Evolutionary conservation across 306 rosid species (phyloP).

Genomic region (Dicorynia guianensis): DNA sequence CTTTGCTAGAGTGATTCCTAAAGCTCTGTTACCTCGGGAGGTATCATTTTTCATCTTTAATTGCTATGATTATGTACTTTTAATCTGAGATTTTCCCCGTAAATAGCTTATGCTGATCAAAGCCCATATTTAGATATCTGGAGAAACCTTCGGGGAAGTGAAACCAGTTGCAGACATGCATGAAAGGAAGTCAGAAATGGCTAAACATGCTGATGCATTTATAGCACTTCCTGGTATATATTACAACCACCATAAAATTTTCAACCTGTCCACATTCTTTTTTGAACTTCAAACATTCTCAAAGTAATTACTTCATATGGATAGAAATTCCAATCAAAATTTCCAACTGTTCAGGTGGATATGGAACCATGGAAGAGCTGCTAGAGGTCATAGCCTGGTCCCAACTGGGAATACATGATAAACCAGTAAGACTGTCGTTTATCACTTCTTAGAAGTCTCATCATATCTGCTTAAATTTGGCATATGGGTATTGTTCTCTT

Average conservation of each 20-base stretch:
- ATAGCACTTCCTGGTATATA: slow-evolving; percentile 59
- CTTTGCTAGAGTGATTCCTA: slow-evolving; percentile 65
- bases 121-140: slow-evolving; percentile 51
- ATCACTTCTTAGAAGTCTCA: background rate
- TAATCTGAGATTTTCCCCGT: slow-evolving; percentile 8
- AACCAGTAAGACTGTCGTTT: slow-evolving; percentile 31
- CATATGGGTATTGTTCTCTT: background rate
- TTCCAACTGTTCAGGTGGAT: slow-evolving; percentile 32
- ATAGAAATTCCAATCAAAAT: background rate
- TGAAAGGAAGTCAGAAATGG: slow-evolving; percentile 65
- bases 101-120: slow-evolving; percentile 24
- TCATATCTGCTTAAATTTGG: background rate
- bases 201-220: slow-evolving; percentile 61
- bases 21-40: slow-evolving; percentile 64
- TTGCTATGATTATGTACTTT: slow-evolving; percentile 26
- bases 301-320: background rate
- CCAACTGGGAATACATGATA: slow-evolving; percentile 42
- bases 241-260: background rate
- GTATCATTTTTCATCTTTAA: slow-evolving; percentile 46
- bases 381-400: slow-evolving; percentile 44
- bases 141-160: slow-evolving; percentile 58
- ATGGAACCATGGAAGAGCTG: slow-evolving; percentile 47
- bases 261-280: background rate
- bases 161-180: slow-evolving; percentile 59
- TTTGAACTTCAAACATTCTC: background rate